Conservation (phyloP, 495 filamentous ascomycete genomes). For the Penicillium daleae region DNA sequence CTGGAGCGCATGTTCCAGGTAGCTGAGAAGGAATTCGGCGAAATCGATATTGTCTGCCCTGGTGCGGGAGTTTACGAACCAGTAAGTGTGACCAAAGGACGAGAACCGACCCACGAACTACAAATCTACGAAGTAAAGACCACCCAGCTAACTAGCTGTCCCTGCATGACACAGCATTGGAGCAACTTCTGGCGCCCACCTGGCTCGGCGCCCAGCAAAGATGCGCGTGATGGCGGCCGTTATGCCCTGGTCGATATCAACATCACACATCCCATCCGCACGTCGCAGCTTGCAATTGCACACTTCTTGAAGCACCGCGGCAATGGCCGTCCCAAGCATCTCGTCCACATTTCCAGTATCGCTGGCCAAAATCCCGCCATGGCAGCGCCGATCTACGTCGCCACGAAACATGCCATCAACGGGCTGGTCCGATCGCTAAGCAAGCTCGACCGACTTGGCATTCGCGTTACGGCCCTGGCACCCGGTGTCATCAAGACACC, state of each 20-base stretch:
- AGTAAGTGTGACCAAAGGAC: constrained; percentile 31
- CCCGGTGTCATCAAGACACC: constrained; percentile 70
- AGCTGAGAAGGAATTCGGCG: constrained; percentile 57
- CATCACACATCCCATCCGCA: constrained; percentile 69
- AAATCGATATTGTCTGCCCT: constrained; percentile 67
- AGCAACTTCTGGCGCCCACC: constrained; percentile 71
- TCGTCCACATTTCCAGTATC: constrained; percentile 65
- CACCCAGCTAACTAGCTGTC: not conserved
- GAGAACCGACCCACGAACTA: not conserved
- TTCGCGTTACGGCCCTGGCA: constrained; percentile 67
- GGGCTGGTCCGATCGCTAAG: constrained; percentile 61
- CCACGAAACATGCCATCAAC: constrained; percentile 65
- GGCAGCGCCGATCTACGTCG: constrained; percentile 60
- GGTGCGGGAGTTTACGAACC: constrained; percentile 74
- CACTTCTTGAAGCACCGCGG: constrained; percentile 50
- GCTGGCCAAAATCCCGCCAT: constrained; percentile 60
- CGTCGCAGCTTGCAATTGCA: constrained; percentile 65
- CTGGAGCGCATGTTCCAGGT: constrained; percentile 61
- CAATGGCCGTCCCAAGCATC: constrained; percentile 47
- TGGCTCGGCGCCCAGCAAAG: constrained; percentile 51
- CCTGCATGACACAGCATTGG: constrained; percentile 46
- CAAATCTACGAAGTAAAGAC: not conserved
- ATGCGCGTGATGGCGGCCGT: constrained; percentile 45
- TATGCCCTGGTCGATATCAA: constrained; percentile 69
- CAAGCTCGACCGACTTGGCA: constrained; percentile 54